Conservation (phyloP, 2,329 filamentous ascomycete species). For the Exophiala viscosa region DNA sequence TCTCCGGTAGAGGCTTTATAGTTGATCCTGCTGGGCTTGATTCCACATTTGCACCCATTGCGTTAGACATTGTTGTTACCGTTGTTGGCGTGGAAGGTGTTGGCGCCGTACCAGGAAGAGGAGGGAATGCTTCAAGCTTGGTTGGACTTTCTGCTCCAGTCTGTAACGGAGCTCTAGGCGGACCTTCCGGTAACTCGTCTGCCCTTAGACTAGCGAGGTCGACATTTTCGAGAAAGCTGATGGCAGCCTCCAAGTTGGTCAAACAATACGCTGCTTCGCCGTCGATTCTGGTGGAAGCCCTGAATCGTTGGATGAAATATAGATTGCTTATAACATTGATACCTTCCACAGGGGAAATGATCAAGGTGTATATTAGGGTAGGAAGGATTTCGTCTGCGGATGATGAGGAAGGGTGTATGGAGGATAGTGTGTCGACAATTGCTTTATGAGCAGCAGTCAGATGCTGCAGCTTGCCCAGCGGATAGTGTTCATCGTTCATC, state of each 20-base stretch:
- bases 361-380: constrained; percentile 91
- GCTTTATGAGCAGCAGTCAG: constrained; percentile 86
- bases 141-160: constrained; percentile 45
- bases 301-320: constrained; percentile 90
- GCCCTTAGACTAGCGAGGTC: constrained; percentile 83
- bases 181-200: constrained; percentile 69
- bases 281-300: constrained; percentile 78
- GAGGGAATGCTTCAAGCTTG: constrained; percentile 24
- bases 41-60: constrained; percentile 30
- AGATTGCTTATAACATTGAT: constrained; percentile 91
- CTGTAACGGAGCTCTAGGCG: constrained; percentile 49
- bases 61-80: constrained; percentile 23
- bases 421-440: constrained; percentile 80
- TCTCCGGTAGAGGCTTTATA: constrained; percentile 23
- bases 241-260: constrained; percentile 90
- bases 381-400: constrained; percentile 97
- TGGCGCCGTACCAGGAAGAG: constrained; percentile 24
- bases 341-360: constrained; percentile 80
- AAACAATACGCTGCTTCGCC: constrained; percentile 95
- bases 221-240: constrained; percentile 91
- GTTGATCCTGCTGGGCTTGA: constrained; percentile 23
- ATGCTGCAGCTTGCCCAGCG: constrained; percentile 84
- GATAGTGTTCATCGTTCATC: constrained; percentile 86
- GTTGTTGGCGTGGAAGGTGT: constrained; percentile 18
- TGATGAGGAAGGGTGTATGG: constrained; percentile 66